Conservation (phyloP, 768 basidiomycete genomes). For the Podaxis sp. region DNA sequence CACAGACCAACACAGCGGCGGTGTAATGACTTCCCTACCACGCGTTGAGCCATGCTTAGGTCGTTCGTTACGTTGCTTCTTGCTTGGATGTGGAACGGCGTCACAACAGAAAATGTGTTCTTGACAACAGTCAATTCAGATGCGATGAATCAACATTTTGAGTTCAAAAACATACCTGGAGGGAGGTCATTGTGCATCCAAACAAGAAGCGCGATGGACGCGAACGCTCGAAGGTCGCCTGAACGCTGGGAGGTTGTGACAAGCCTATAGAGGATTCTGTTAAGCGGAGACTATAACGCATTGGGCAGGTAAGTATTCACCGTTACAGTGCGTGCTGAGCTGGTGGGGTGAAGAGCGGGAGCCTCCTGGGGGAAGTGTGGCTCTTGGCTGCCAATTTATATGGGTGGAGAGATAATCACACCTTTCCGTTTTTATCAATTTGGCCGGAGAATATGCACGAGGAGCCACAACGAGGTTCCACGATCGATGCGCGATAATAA, state of each 20-base stretch:
- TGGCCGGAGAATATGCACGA: neutral
- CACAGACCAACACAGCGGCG: neutral
- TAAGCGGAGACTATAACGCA: neutral
- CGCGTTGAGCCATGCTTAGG: conserved; percentile 69
- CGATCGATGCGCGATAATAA: conserved; percentile 17
- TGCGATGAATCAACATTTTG: neutral
- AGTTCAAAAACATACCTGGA: conserved; percentile 37
- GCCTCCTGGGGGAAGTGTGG: neutral
- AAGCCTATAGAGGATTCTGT: conserved; percentile 21
- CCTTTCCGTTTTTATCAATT: conserved; percentile 4
- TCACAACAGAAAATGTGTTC: conserved; percentile 41
- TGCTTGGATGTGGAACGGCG: conserved; percentile 63
- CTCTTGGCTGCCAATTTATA: neutral
- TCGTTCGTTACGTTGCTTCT: conserved; percentile 74
- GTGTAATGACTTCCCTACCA: conserved; percentile 43
- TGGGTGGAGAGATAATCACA: neutral
- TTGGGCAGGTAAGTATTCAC: neutral
- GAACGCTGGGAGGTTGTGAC: conserved; percentile 48
- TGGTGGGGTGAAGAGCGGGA: neutral
- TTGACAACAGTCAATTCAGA: neutral
- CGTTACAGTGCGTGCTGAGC: neutral
- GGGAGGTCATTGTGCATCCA: conserved; percentile 60
- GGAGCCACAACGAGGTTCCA: neutral
- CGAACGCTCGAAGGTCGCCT: conserved; percentile 58
- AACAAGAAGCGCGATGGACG: conserved; percentile 76